A percentile compares a stretch with the other conserved stretches of the same genome.
These are phyloP conservation scores for Xanthoconium separans DNA, from an alignment of 1,284 basidiomycete species.

Conservation along the genomic window DNA sequence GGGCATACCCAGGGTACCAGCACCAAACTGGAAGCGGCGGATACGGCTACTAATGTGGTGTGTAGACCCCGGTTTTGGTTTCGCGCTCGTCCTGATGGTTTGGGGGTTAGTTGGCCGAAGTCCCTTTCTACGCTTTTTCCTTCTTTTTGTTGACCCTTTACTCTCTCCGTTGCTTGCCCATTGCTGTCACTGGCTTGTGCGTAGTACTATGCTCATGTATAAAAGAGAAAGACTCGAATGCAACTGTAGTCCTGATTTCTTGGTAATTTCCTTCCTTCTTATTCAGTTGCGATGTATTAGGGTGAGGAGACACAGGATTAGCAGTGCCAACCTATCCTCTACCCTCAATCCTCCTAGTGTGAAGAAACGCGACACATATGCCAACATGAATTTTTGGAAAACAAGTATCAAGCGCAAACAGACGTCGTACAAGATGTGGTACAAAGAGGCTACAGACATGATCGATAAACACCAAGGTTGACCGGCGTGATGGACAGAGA, in stretches of 20 bases:
- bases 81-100: constrained; percentile 6
- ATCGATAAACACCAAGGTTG: constrained; percentile 1
- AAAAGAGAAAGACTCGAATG: constrained; percentile 12
- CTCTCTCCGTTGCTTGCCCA: constrained; percentile 1
- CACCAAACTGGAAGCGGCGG: constrained; percentile 18
- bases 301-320: too few relatives aligned
- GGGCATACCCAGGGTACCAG: constrained; percentile 24
- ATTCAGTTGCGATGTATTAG: neutral
- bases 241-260: constrained; percentile 2
- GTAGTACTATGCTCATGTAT: constrained; percentile 8
- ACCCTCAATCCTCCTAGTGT: too few relatives aligned
- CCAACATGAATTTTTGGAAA: neutral
- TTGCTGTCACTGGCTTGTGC: neutral
- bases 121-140: neutral
- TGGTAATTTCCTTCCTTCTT: neutral
- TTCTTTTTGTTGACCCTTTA: constrained; percentile 1
- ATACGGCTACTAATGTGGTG: constrained; percentile 25
- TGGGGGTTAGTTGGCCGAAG: neutral
- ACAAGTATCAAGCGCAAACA: neutral
- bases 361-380: neutral
- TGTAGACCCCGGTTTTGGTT: neutral
- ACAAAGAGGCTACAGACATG: constrained; percentile 6
- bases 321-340: too few relatives aligned
- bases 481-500: constrained; percentile 5
- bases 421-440: neutral